Evolutionary conservation across 192 early-diverging fungal genomes (phyloP), one percentile per base, ranked within the genome.

Genomic region (Podila epicladia): DNA sequence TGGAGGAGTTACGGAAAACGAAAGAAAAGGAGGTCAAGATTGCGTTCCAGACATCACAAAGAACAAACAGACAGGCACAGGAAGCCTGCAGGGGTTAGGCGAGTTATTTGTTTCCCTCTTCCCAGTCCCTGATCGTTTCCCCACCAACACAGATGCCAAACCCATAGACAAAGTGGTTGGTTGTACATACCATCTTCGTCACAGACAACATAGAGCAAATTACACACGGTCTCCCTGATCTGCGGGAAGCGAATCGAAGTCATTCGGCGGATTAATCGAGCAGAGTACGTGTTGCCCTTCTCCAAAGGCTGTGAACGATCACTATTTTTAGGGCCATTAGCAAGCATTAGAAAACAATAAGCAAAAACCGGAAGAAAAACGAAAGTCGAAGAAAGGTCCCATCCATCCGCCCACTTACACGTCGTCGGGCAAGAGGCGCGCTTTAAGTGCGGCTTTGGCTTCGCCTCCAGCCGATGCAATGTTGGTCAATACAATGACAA

Each of bases 251-350:
- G 84, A 20, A 91, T 75, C 37, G 87, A 90, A 1, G 94, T 93
- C 90, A 95, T 91, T 28, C 90, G 69, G 31, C 89, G 65, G 50
- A 95, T 94, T 49, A 95, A 65, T 22, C 86, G 75, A n/a, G 89
- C 84, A 15, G 90, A 84, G 12, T 93, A 74, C n/a, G 82, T 72
- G 26, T 85, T 75, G 22, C 91, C 91, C 73, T 91, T 85, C 62
- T 92, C 88, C 28, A 96, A 82, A 26, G 91, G 89, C 58, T 91
- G 87, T 17, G 88, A 83, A 32, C 95, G 88, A 84, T 96, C 94
- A 57, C 92, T 93, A 74, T 35, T 4, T 4, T 51, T 65, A 41
- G 51, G 71, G 19, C 13, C 53, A 41, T 37, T 29, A 19, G n/a
- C n/a, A 53, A 51, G 31, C 22, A 22, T 41, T 9, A 55, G 32